phyloP scores from a whole-genome alignment of 192 early-diverging fungal genomes.

The Gryganskiella cystojenkinii region DNA sequence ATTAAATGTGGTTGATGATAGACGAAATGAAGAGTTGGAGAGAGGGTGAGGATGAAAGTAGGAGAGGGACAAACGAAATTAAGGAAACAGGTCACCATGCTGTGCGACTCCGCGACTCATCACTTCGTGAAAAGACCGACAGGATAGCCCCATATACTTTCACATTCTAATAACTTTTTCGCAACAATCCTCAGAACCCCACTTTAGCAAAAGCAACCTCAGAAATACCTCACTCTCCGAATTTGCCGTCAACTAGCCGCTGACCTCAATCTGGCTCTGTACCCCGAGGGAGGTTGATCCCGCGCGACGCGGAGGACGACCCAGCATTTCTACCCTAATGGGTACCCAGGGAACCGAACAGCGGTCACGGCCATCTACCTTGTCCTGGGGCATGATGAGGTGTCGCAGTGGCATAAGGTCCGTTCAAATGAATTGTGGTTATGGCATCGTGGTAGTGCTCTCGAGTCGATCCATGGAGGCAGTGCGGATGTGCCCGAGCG shows the following conservation, averaged over 20 bases:
- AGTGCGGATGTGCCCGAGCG: not conserved
- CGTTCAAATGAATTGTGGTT: slow-evolving; percentile 10
- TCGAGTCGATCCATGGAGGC: slow-evolving; percentile 2
- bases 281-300: slow-evolving; percentile 14
- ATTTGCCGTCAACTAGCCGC: slow-evolving; percentile 4
- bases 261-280: not conserved
- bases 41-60: too few relatives aligned
- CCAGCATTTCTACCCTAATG: slow-evolving; percentile 1
- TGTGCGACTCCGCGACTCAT: too few relatives aligned
- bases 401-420: slow-evolving; percentile 9
- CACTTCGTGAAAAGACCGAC: too few relatives aligned
- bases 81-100: too few relatives aligned
- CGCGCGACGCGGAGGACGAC: slow-evolving; percentile 8
- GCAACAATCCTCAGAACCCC: too few relatives aligned
- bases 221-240: too few relatives aligned
- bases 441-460: slow-evolving; percentile 6
- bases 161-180: too few relatives aligned
- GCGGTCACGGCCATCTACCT: slow-evolving; percentile 16
- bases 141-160: too few relatives aligned
- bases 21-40: too few relatives aligned
- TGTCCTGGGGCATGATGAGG: not conserved
- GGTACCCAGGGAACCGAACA: not conserved
- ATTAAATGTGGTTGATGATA: too few relatives aligned
- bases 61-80: too few relatives aligned
- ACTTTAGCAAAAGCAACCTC: too few relatives aligned